Evolutionary conservation across 225 moss, liverwort and hornwort species (phyloP).

Genomic region (Straminergon stramineum): DNA sequence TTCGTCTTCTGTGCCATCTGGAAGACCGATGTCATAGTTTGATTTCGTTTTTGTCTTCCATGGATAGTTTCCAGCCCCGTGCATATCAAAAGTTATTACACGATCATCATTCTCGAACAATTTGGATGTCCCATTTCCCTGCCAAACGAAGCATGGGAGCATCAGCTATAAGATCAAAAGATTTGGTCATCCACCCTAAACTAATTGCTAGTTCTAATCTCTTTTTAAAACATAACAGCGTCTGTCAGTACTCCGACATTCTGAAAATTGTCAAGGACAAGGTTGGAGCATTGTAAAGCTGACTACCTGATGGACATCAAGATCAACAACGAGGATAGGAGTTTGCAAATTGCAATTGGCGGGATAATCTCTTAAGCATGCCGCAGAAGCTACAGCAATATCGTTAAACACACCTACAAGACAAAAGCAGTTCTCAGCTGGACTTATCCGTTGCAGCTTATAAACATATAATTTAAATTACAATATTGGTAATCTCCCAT

Average conservation of each 20-base stretch:
- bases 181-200: not conserved
- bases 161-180: not conserved
- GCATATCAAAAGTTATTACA: conserved; percentile 82
- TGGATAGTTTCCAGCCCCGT: conserved; percentile 79
- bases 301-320: conserved; percentile 89
- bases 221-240: not conserved
- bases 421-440: not conserved
- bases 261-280: not conserved
- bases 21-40: conserved; percentile 69
- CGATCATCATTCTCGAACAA: conserved; percentile 75
- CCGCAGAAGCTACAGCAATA: conserved; percentile 75
- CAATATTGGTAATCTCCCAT: not conserved
- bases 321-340: conserved; percentile 78
- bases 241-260: not conserved
- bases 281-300: not conserved
- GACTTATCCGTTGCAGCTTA: not conserved
- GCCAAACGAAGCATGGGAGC: not conserved
- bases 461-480: not conserved
- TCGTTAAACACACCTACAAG: conserved; percentile 86
- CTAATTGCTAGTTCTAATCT: not conserved
- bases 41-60: conserved; percentile 70
- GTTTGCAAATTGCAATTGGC: conserved; percentile 45
- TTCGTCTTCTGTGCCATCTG: conserved; percentile 59
- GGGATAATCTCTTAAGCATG: conserved; percentile 63
- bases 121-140: conserved; percentile 89